A percentile compares a stretch with the other conserved stretches of the same genome.
These are phyloP conservation scores for Malus orientalis DNA, from an alignment of 306 rosid species.

Conservation along the genomic window DNA sequence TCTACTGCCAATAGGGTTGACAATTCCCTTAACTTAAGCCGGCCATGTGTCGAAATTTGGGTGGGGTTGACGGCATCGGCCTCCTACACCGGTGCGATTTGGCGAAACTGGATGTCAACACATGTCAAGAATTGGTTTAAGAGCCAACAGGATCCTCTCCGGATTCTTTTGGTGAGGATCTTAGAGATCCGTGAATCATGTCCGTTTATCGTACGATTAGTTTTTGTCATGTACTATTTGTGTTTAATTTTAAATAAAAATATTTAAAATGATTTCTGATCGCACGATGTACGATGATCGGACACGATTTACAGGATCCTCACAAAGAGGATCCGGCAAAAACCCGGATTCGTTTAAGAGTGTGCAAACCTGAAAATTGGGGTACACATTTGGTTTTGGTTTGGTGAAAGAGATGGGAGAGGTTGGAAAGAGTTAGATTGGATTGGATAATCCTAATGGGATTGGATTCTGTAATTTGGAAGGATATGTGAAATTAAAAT, in stretches of 20 bases:
- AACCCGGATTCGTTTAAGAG: background rate
- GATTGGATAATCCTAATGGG: conserved; percentile 15
- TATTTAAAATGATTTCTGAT: too few species aligned
- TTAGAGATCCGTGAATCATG: too few species aligned
- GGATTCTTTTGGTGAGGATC: too few species aligned
- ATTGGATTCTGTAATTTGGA: conserved; percentile 33
- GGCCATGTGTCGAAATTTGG: conserved; percentile 40
- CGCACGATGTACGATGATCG: too few species aligned
- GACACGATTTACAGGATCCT: too few species aligned
- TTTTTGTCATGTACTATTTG: too few species aligned
- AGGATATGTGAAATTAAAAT: background rate
- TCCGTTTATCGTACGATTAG: too few species aligned
- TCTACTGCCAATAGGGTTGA: conserved; percentile 28
- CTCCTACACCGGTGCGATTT: conserved; percentile 3
- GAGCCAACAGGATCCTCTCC: background rate
- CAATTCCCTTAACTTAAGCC: conserved; percentile 29
- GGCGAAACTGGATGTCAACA: conserved; percentile 30
- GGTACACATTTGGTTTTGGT: conserved; percentile 10
- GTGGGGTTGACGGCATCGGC: conserved; percentile 21
- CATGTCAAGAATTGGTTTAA: conserved; percentile 11
- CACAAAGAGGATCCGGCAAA: too few species aligned
- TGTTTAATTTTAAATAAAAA: too few species aligned
- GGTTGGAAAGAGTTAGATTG: conserved; percentile 28
- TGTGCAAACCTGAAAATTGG: background rate
- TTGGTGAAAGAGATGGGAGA: conserved; percentile 15